Percentiles rank a stretch among this genome's conserved stretches.
Conservation (phyloP, 1,284 basidiomycete genomes). For the Athelia sp. region DNA sequence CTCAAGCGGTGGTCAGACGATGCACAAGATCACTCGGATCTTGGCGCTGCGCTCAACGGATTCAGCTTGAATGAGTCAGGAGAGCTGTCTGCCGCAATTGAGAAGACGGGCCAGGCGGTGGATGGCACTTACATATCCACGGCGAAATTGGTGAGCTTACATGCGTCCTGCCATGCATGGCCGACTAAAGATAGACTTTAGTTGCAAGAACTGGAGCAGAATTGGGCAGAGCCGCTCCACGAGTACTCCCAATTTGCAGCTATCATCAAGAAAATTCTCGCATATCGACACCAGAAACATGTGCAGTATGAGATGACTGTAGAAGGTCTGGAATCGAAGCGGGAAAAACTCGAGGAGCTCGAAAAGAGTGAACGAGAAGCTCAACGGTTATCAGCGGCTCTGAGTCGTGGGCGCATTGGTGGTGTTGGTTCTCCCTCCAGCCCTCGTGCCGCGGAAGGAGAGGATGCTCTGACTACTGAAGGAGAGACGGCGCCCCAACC, state of each 20-base stretch:
- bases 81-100: slow-evolving; percentile 72
- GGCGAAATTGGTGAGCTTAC: slow-evolving; percentile 66
- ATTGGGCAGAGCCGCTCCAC: slow-evolving; percentile 93
- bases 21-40: slow-evolving; percentile 88
- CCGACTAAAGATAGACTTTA: slow-evolving; percentile 23
- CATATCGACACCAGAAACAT: slow-evolving; percentile 97
- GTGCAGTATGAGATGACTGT: slow-evolving; percentile 97
- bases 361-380: slow-evolving; percentile 94
- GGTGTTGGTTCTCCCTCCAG: slow-evolving; percentile 8
- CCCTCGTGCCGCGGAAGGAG: slow-evolving; percentile 25
- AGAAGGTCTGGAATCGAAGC: slow-evolving; percentile 84
- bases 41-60: slow-evolving; percentile 94
- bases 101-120: slow-evolving; percentile 92
- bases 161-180: neutral
- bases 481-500: slow-evolving; percentile 20
- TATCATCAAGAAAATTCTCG: slow-evolving; percentile 91
- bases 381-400: slow-evolving; percentile 81
- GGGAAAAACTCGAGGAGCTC: slow-evolving; percentile 83
- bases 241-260: slow-evolving; percentile 94
- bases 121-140: slow-evolving; percentile 94
- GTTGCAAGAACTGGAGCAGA: slow-evolving; percentile 89
- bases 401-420: slow-evolving; percentile 34
- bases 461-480: slow-evolving; percentile 22
- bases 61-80: slow-evolving; percentile 87
- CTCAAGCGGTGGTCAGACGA: slow-evolving; percentile 95